These are phyloP conservation scores for Agaricus bisporus DNA, from an alignment of 768 basidiomycete genomes.

Conservation along the genomic window DNA sequence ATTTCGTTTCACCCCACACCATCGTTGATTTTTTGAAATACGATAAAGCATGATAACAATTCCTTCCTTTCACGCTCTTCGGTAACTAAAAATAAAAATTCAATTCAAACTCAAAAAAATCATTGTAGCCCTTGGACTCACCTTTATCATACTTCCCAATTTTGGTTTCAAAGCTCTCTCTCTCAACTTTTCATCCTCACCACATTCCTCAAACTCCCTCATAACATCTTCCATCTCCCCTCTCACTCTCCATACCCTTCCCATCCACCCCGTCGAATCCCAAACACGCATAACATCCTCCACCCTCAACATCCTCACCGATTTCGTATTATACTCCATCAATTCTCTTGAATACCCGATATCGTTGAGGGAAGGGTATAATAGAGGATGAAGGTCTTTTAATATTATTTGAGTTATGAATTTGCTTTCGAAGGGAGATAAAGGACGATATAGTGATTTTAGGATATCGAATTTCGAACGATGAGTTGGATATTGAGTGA, in stretches of 20 bases:
- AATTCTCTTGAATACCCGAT: conserved; percentile 44
- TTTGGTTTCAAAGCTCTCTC: conserved; percentile 25
- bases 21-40: conserved; percentile 32
- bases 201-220: too few species aligned
- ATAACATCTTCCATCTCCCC: conserved; percentile 40
- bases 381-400: conserved; percentile 75
- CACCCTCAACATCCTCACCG: conserved; percentile 50
- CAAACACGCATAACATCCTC: conserved; percentile 66
- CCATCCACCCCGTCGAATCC: conserved; percentile 56
- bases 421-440: conserved; percentile 59
- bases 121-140: conserved; percentile 18
- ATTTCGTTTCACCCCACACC: conserved; percentile 89
- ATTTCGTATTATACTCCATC: conserved; percentile 47
- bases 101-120: neutral
- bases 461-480: conserved; percentile 35
- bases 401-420: conserved; percentile 84
- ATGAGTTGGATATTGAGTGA: conserved; percentile 20
- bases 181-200: too few species aligned
- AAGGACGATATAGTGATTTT: conserved; percentile 47
- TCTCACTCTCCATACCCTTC: conserved; percentile 44
- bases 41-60: conserved; percentile 48
- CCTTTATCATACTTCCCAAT: conserved; percentile 60
- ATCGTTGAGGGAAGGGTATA: conserved; percentile 52
- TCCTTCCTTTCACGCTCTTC: conserved; percentile 72
- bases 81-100: conserved; percentile 44